A percentile compares a stretch with the other conserved stretches of the same genome.
phyloP scores from a whole-genome alignment of 768 basidiomycete genomes.

The Boletus speciosus region DNA sequence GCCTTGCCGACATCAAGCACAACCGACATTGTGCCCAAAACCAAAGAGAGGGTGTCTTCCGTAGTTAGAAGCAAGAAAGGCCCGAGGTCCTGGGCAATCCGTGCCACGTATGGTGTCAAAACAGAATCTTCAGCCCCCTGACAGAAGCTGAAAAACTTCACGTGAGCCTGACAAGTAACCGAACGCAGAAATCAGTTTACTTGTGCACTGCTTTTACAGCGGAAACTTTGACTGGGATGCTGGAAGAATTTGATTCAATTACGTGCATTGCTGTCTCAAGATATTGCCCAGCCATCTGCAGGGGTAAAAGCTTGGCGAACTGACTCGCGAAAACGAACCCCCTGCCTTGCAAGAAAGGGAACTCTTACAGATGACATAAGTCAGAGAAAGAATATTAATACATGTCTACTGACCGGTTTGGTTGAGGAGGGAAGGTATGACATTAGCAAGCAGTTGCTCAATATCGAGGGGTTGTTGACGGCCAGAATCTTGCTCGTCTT shows the following conservation, averaged over 20 bases:
- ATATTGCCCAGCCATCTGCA: slow-evolving; percentile 76
- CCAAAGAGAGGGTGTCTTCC: slow-evolving; percentile 85
- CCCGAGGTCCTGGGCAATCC: slow-evolving; percentile 76
- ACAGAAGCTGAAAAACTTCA: slow-evolving; percentile 55
- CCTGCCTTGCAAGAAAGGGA: slow-evolving; percentile 91
- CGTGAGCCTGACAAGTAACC: slow-evolving; percentile 1
- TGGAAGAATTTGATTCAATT: slow-evolving; percentile 66
- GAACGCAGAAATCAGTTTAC: slow-evolving; percentile 44
- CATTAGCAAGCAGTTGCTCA: slow-evolving; percentile 65
- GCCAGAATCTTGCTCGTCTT: slow-evolving; percentile 69
- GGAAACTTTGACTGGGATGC: slow-evolving; percentile 88
- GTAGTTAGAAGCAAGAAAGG: slow-evolving; percentile 78
- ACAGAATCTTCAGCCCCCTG: slow-evolving; percentile 55
- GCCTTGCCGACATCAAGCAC: slow-evolving; percentile 71
- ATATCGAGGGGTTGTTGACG: slow-evolving; percentile 71
- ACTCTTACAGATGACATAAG: slow-evolving; percentile 44
- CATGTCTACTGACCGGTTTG: slow-evolving; percentile 54
- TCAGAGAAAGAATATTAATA: neutral
- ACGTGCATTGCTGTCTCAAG: slow-evolving; percentile 84
- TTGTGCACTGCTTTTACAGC: slow-evolving; percentile 93
- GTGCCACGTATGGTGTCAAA: slow-evolving; percentile 60
- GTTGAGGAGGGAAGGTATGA: slow-evolving; percentile 73
- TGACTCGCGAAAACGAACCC: slow-evolving; percentile 94
- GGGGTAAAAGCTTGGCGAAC: slow-evolving; percentile 70
- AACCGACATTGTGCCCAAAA: slow-evolving; percentile 81